Conservation (phyloP, 768 basidiomycete species). For the Tulasnella sp. region DNA sequence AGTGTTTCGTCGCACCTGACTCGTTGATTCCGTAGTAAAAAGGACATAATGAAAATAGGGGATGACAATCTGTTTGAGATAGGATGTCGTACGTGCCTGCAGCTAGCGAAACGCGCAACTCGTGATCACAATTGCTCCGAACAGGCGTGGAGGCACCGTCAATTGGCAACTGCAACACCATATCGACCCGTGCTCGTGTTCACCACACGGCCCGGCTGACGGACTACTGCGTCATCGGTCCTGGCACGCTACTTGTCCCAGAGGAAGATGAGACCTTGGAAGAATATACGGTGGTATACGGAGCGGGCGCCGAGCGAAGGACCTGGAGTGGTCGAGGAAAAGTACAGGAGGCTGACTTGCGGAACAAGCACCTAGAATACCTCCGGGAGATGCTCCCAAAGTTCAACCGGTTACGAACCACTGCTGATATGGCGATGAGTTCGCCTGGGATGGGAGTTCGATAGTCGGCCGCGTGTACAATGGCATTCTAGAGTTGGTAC, state of each 20-base stretch:
- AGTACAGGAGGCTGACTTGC: slow-evolving; percentile 70
- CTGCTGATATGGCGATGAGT: slow-evolving; percentile 20
- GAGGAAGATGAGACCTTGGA: slow-evolving; percentile 67
- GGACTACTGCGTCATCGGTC: slow-evolving; percentile 73
- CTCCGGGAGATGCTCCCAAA: slow-evolving; percentile 84
- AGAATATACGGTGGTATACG: slow-evolving; percentile 77
- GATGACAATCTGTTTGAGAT: slow-evolving; percentile 93
- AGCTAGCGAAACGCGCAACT: too few species aligned
- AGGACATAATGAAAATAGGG: slow-evolving; percentile 86
- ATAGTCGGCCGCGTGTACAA: too few species aligned
- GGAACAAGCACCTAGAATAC: slow-evolving; percentile 84
- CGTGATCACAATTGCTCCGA: too few species aligned
- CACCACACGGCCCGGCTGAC: slow-evolving; percentile 72
- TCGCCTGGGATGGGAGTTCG: background rate
- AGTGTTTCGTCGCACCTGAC: slow-evolving; percentile 29
- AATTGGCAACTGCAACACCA: slow-evolving; percentile 75
- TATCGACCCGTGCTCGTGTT: slow-evolving; percentile 73
- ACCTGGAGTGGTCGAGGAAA: slow-evolving; percentile 80
- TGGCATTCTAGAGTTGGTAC: too few species aligned
- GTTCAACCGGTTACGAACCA: slow-evolving; percentile 59
- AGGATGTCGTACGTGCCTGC: slow-evolving; percentile 72
- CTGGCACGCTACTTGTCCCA: slow-evolving; percentile 67
- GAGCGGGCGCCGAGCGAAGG: slow-evolving; percentile 52
- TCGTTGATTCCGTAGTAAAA: slow-evolving; percentile 27
- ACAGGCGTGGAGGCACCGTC: slow-evolving; percentile 78